These are phyloP conservation scores for Hirsutella minnesotensis DNA, from an alignment of 2,329 filamentous ascomycete genomes.

Conservation along the genomic window DNA sequence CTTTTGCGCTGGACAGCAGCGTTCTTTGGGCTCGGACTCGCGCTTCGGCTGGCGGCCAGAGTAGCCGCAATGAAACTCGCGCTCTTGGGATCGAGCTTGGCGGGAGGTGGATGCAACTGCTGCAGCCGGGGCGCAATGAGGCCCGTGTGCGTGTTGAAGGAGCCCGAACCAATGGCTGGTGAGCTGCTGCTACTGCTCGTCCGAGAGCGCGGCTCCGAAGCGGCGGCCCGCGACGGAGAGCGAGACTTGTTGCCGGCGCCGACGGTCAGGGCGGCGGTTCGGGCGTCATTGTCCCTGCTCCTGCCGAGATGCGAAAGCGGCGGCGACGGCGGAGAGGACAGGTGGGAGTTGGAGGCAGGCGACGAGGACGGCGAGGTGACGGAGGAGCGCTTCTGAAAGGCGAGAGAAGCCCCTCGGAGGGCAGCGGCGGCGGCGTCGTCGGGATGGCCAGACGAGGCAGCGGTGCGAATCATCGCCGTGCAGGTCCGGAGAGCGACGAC, in stretches of 20 bases:
- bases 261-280: conserved; percentile 30
- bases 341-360: conserved; percentile 5
- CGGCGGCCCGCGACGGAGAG: not conserved
- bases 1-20: not conserved
- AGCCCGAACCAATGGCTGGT: not conserved
- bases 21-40: conserved; percentile 22
- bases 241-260: conserved; percentile 8
- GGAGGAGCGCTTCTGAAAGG: conserved; percentile 29
- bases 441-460: conserved; percentile 16
- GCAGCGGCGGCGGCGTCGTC: conserved; percentile 33
- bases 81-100: conserved; percentile 30
- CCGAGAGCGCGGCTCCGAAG: not conserved
- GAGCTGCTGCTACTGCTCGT: not conserved
- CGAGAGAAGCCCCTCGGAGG: conserved; percentile 41
- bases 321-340: conserved; percentile 3
- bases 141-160: not conserved
- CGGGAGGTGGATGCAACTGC: conserved; percentile 8
- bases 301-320: conserved; percentile 1
- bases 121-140: conserved; percentile 11
- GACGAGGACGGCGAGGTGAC: conserved; percentile 7
- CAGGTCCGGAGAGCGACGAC: conserved; percentile 5
- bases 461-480: conserved; percentile 24
- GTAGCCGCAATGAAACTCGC: conserved; percentile 46
- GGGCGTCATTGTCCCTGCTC: conserved; percentile 23
- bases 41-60: conserved; percentile 42